These are phyloP conservation scores for Luvunga scandens DNA, from an alignment of 345 rosid species.

Conservation along the genomic window DNA sequence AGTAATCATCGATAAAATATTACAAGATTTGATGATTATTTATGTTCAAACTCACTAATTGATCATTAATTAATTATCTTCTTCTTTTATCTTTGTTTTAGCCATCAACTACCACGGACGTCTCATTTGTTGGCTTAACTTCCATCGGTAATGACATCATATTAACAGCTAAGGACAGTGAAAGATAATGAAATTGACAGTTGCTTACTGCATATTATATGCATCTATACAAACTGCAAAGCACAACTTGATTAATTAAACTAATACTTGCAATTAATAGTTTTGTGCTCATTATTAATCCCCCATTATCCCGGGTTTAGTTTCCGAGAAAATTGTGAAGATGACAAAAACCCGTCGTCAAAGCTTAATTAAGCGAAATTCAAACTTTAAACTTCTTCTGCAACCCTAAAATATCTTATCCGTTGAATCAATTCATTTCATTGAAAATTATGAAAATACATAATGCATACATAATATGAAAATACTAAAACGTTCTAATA, in stretches of 20 bases:
- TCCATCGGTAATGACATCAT: conserved; percentile 42
- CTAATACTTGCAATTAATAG: not conserved
- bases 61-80: not conserved
- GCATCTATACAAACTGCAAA: not conserved
- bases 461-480: too few species aligned
- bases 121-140: conserved; percentile 34
- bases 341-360: not conserved
- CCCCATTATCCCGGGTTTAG: not conserved
- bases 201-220: conserved; percentile 10
- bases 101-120: conserved; percentile 31
- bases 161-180: conserved; percentile 44
- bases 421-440: too few species aligned
- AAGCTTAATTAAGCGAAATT: not conserved
- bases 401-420: too few species aligned
- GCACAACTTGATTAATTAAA: not conserved
- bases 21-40: not conserved
- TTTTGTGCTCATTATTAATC: not conserved
- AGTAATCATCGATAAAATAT: conserved; percentile 1
- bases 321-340: not conserved
- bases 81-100: conserved; percentile 16
- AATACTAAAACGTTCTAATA: too few species aligned
- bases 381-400: too few species aligned
- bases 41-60: not conserved
- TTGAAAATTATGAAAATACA: too few species aligned
- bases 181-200: conserved; percentile 35